Percentiles rank a stretch among this genome's conserved stretches.
These are phyloP conservation scores for Paramecium octaurelia DNA, from an alignment of 73 alveolate species.

Conservation along the genomic window DNA sequence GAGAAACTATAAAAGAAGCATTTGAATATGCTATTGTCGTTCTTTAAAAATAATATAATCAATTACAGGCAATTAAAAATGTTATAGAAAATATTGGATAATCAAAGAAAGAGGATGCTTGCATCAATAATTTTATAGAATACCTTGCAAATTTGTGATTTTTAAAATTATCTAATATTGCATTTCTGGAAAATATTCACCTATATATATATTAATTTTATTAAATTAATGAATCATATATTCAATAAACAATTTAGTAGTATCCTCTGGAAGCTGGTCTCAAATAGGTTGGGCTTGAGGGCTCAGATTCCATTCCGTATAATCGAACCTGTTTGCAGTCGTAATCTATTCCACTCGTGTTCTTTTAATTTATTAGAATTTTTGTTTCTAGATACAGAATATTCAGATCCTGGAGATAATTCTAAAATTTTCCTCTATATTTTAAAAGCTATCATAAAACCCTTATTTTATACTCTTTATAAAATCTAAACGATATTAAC, in stretches of 20 bases:
- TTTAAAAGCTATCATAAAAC: not conserved
- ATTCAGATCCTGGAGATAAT: not conserved
- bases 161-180: too few species aligned
- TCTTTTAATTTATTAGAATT: slow-evolving; percentile 31
- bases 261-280: too few species aligned
- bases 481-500: not conserved
- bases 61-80: not conserved
- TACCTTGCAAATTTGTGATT: not conserved
- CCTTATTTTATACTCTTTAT: not conserved
- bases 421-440: not conserved
- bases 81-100: not conserved
- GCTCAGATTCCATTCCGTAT: too few species aligned
- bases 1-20: not conserved
- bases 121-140: not conserved
- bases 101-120: not conserved
- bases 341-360: too few species aligned
- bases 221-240: too few species aligned
- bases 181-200: too few species aligned
- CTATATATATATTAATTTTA: too few species aligned
- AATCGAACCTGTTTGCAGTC: too few species aligned
- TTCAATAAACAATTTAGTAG: too few species aligned
- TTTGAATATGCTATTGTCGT: not conserved
- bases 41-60: not conserved
- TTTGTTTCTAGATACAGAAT: slow-evolving; percentile 25
- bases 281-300: too few species aligned